A percentile compares a stretch with the other conserved stretches of the same genome.
Conservation (phyloP, 768 basidiomycete species). For the Candolleomyces efflorescens region DNA sequence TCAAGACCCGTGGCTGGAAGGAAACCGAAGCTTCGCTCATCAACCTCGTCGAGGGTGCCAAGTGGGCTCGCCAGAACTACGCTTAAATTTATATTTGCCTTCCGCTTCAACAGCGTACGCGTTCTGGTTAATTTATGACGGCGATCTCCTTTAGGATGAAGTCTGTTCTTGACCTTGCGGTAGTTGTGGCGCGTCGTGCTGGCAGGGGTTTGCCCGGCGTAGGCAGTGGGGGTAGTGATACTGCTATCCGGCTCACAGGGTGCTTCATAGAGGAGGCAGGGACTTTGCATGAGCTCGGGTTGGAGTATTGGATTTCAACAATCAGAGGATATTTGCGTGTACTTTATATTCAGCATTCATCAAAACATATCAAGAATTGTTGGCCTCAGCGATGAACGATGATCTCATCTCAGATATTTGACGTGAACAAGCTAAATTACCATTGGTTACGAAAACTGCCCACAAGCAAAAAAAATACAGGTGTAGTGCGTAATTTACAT, state of each 20-base stretch:
- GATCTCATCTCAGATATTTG: too few species aligned
- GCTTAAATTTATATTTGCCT: conserved; percentile 48
- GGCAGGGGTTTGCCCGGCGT: conserved; percentile 12
- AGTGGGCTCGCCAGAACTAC: conserved; percentile 86
- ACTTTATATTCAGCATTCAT: neutral
- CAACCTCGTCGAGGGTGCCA: conserved; percentile 88
- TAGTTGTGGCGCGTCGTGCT: conserved; percentile 38
- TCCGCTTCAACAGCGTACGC: conserved; percentile 93
- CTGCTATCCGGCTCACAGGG: conserved; percentile 33
- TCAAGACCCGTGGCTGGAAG: conserved; percentile 98
- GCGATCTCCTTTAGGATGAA: neutral
- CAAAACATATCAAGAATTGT: neutral
- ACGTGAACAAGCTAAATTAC: neutral
- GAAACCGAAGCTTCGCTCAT: conserved; percentile 89
- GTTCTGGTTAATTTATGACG: conserved; percentile 57
- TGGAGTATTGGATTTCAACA: conserved; percentile 77
- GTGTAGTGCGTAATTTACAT: too few species aligned
- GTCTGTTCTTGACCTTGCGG: conserved; percentile 47
- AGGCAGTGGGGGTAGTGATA: conserved; percentile 21
- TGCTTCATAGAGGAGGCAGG: conserved; percentile 34
- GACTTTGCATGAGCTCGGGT: conserved; percentile 34
- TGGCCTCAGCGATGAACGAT: neutral
- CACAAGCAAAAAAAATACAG: neutral
- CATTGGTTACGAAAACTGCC: neutral
- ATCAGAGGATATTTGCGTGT: conserved; percentile 39